These are phyloP conservation scores for Chlorella sp. DNA, from an alignment of 139 green algal species.

Conservation along the genomic window DNA sequence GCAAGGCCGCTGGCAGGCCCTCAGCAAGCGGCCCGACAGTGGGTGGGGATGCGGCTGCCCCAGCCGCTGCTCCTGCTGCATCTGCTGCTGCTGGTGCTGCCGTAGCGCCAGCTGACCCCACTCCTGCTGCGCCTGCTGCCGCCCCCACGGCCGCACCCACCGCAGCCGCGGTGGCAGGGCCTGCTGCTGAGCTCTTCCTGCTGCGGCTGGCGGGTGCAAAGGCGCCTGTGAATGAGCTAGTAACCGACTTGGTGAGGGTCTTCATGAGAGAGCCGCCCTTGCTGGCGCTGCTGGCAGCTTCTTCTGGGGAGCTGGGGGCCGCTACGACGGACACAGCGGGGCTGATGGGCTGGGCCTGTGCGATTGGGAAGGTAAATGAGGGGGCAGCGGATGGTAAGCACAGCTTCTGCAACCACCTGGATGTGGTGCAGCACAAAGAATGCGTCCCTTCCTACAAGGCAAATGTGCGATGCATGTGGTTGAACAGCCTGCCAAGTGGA, in stretches of 20 bases:
- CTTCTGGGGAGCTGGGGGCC: no score
- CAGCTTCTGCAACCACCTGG: no score
- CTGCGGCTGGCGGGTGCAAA: neutral
- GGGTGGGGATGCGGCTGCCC: neutral
- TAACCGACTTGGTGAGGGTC: neutral
- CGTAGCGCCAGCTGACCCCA: no score
- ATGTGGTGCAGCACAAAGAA: no score
- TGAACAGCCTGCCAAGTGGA: neutral
- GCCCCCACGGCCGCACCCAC: neutral
- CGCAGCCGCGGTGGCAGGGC: neutral
- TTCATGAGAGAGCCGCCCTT: constrained; percentile 6
- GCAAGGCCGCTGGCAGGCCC: no score
- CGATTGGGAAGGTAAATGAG: no score
- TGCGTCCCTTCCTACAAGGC: no score
- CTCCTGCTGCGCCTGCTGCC: no score
- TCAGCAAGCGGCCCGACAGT: neutral
- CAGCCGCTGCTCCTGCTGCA: no score
- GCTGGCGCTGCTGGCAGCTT: no score
- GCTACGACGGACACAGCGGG: neutral
- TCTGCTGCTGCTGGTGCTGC: neutral
- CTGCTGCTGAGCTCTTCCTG: neutral
- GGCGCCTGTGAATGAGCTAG: neutral
- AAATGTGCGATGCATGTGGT: neutral
- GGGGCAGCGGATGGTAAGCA: neutral
- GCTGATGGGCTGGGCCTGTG: constrained; percentile 7